These are phyloP conservation scores for Boechera divaricarpa DNA, from an alignment of 345 rosid genomes.

Conservation along the genomic window DNA sequence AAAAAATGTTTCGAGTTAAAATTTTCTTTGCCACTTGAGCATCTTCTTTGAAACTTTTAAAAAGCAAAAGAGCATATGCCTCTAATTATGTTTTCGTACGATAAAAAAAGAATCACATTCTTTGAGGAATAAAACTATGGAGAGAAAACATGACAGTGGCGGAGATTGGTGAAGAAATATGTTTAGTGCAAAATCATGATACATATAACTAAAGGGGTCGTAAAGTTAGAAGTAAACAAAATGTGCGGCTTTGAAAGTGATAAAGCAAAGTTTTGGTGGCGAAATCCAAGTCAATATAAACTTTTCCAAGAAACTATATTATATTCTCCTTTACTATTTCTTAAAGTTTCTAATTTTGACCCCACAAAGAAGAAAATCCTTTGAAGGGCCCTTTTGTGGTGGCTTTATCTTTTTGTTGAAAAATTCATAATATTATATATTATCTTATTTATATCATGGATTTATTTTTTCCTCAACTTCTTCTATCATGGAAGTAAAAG, in stretches of 20 bases:
- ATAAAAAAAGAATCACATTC: too few species aligned
- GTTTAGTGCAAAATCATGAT: not conserved
- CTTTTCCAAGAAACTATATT: slow-evolving; percentile 6
- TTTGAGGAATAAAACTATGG: too few species aligned
- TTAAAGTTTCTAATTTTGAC: not conserved
- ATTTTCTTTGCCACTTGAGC: too few species aligned
- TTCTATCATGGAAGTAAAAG: not conserved
- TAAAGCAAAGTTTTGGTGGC: slow-evolving; percentile 31
- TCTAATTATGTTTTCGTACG: too few species aligned
- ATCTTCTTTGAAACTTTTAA: too few species aligned
- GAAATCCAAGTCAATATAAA: slow-evolving; percentile 9
- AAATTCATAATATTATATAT: not conserved
- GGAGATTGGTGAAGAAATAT: slow-evolving; percentile 2
- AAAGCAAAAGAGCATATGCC: too few species aligned
- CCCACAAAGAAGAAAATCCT: slow-evolving; percentile 1
- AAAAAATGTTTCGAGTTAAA: too few species aligned
- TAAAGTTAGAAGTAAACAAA: not conserved
- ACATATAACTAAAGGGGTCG: not conserved
- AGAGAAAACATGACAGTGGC: not conserved
- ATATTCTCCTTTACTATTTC: not conserved
- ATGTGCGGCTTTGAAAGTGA: slow-evolving; percentile 22
- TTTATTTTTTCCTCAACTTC: not conserved
- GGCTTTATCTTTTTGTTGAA: slow-evolving; percentile 22
- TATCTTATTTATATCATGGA: not conserved
- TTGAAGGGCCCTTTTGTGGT: not conserved